Evolutionary conservation across 768 basidiomycete genomes (phyloP).

Genomic region (Dentipellis sp.): DNA sequence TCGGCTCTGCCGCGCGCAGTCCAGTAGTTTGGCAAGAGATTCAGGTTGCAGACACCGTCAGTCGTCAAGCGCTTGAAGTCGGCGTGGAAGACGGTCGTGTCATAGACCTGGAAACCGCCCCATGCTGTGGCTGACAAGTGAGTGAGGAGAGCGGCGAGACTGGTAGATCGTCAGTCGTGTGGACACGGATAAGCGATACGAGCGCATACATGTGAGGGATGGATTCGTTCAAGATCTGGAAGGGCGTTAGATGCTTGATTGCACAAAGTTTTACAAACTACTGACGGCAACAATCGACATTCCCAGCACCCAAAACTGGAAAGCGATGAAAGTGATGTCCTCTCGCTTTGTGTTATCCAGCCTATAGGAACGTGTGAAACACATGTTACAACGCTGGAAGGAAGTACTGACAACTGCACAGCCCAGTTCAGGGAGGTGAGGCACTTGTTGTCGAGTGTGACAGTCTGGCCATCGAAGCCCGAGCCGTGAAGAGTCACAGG

Average conservation of each 20-base stretch:
- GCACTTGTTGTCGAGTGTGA: conserved; percentile 38
- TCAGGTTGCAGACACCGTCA: conserved; percentile 50
- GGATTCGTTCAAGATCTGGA: conserved; percentile 53
- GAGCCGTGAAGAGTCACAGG: conserved; percentile 26
- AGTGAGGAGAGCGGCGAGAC: conserved; percentile 59
- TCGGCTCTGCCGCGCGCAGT: conserved; percentile 47
- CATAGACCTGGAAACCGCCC: conserved; percentile 57
- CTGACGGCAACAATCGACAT: conserved; percentile 60
- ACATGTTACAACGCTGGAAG: neutral
- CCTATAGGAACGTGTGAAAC: conserved; percentile 23
- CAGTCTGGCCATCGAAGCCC: conserved; percentile 24
- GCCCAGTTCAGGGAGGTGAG: conserved; percentile 63
- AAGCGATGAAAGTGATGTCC: conserved; percentile 68
- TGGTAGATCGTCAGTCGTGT: conserved; percentile 10
- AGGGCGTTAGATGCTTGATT: neutral
- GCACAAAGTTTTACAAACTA: neutral
- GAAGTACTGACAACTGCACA: conserved; percentile 42
- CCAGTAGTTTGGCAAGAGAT: conserved; percentile 64
- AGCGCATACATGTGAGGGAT: conserved; percentile 56
- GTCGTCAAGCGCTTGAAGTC: conserved; percentile 50
- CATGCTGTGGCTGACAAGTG: conserved; percentile 68
- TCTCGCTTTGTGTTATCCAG: conserved; percentile 68
- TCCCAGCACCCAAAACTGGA: conserved; percentile 74
- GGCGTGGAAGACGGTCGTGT: conserved; percentile 48
- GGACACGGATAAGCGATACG: neutral